These are phyloP conservation scores for Cutaneotrichosporon cavernicola DNA, from an alignment of 1,284 basidiomycete genomes.

Conservation along the genomic window DNA sequence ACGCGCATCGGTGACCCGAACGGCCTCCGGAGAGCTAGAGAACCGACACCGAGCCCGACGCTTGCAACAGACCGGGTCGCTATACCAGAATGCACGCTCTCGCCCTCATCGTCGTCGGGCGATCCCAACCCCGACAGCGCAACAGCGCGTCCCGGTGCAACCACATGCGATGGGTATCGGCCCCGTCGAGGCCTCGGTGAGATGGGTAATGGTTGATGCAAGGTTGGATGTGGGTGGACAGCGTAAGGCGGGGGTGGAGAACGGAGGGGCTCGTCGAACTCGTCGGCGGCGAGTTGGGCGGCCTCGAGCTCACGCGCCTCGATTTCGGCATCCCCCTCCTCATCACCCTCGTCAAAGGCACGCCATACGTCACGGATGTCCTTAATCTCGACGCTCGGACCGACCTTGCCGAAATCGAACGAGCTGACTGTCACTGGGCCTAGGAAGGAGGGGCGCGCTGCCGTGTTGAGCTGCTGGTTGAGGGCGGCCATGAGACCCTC, in stretches of 20 bases:
- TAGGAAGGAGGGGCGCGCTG: constrained; percentile 82
- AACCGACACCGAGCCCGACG: constrained; percentile 32
- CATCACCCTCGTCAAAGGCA: constrained; percentile 80
- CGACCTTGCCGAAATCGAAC: constrained; percentile 78
- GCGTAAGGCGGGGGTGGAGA: constrained; percentile 6
- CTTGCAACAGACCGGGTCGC: constrained; percentile 29
- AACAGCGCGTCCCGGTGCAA: background rate
- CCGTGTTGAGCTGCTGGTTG: constrained; percentile 71
- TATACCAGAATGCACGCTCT: constrained; percentile 29
- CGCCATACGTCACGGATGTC: constrained; percentile 91
- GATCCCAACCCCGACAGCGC: constrained; percentile 2
- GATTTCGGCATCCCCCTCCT: constrained; percentile 57
- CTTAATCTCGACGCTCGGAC: constrained; percentile 83
- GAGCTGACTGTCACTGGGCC: constrained; percentile 82
- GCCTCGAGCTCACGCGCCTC: constrained; percentile 20
- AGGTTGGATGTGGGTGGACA: background rate
- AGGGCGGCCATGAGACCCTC: constrained; percentile 70
- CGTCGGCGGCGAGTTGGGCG: background rate
- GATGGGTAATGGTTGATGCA: background rate
- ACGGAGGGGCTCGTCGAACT: constrained; percentile 4
- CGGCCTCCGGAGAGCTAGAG: background rate
- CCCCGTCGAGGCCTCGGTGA: background rate
- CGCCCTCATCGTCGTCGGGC: constrained; percentile 21
- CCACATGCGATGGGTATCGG: background rate
- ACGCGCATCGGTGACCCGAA: constrained; percentile 5